phyloP scores from a whole-genome alignment of 495 filamentous ascomycete species.

The Penicillium angulare region DNA sequence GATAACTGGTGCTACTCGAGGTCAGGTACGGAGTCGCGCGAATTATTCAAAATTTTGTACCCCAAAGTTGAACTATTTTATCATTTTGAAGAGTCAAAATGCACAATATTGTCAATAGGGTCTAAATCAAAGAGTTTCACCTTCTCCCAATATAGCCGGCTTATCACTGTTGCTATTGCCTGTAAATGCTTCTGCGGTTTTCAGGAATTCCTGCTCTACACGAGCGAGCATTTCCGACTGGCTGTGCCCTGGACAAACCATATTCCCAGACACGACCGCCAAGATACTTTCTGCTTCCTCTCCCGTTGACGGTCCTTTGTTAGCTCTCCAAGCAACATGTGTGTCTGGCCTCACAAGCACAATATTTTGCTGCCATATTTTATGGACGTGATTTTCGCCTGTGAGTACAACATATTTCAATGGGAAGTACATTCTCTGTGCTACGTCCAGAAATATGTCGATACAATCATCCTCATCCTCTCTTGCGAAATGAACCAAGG shows the following conservation, averaged over 20 bases:
- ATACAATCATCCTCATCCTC: background rate
- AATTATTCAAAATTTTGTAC: background rate
- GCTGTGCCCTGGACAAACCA: background rate
- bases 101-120: background rate
- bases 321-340: background rate
- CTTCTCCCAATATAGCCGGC: background rate
- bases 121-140: background rate
- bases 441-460: background rate
- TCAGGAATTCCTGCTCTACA: background rate
- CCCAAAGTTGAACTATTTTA: no score
- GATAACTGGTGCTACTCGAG: no score
- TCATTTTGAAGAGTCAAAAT: no score
- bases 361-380: background rate
- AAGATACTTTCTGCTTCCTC: background rate
- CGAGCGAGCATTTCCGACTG: background rate
- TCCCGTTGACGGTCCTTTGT: background rate
- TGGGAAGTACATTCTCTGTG: background rate
- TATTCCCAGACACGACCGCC: background rate
- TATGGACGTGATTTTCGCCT: background rate
- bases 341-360: background rate
- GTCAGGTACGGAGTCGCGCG: no score
- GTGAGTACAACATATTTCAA: background rate
- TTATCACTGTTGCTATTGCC: background rate
- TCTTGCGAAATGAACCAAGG: slow-evolving; percentile 23
- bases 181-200: background rate